phyloP scores from a whole-genome alignment of 2,329 filamentous ascomycete genomes.

The Teratosphaeriaceae sp. region DNA sequence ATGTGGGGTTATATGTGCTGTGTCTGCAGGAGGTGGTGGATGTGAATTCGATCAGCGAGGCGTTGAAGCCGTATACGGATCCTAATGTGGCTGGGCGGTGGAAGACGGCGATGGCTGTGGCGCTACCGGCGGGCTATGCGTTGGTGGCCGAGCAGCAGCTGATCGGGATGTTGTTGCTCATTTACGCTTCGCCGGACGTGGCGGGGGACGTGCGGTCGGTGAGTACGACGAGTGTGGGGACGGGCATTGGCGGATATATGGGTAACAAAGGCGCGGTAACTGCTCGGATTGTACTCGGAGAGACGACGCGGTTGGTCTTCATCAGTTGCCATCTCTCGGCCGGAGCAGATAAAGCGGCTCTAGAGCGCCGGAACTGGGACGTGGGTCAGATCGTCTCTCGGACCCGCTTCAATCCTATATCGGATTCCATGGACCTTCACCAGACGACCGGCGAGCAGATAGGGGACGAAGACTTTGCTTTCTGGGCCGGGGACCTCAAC shows the following conservation, averaged over 20 bases:
- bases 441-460: slow-evolving; percentile 58
- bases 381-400: slow-evolving; percentile 68
- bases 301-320: slow-evolving; percentile 83
- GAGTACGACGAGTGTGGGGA: slow-evolving; percentile 77
- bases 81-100: slow-evolving; percentile 65
- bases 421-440: slow-evolving; percentile 56
- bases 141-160: slow-evolving; percentile 77
- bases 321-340: slow-evolving; percentile 89
- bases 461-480: slow-evolving; percentile 86
- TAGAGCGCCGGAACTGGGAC: slow-evolving; percentile 89
- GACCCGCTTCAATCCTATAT: slow-evolving; percentile 70
- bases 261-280: slow-evolving; percentile 92
- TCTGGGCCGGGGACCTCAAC: slow-evolving; percentile 96
- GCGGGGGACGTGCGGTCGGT: slow-evolving; percentile 70
- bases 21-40: slow-evolving; percentile 91
- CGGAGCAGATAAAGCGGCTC: slow-evolving; percentile 66
- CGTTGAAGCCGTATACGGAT: slow-evolving; percentile 70
- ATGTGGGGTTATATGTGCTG: slow-evolving; percentile 84
- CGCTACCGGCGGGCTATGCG: slow-evolving; percentile 69
- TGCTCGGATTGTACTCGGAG: slow-evolving; percentile 75
- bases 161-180: slow-evolving; percentile 72
- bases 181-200: slow-evolving; percentile 77
- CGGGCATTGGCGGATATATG: slow-evolving; percentile 84
- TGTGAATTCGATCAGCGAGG: slow-evolving; percentile 70
- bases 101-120: slow-evolving; percentile 67